Evolutionary conservation across 257 asterid species (phyloP).

Genomic region (Solanum pimpinellifolium): DNA sequence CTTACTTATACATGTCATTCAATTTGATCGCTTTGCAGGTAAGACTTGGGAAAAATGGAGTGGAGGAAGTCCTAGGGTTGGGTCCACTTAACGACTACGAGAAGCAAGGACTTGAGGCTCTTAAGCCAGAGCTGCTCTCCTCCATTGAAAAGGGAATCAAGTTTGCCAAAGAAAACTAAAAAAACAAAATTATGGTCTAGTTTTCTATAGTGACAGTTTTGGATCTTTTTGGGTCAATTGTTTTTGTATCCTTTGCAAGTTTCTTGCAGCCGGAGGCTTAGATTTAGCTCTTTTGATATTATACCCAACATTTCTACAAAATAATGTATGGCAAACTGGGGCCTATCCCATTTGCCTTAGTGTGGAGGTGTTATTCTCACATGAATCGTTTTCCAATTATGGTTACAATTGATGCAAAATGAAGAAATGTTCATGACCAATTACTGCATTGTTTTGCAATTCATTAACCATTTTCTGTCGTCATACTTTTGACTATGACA

Average conservation of each 20-base stretch:
- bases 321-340: not conserved
- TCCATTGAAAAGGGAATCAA: conserved; percentile 72
- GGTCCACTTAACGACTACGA: conserved; percentile 52
- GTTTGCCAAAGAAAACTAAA: conserved; percentile 32
- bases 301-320: not conserved
- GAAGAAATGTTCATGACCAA: not conserved
- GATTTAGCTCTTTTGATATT: not conserved
- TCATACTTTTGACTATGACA: not conserved
- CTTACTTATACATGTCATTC: not conserved
- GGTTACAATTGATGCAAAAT: not conserved
- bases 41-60: conserved; percentile 74
- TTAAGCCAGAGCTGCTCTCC: conserved; percentile 45
- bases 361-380: not conserved
- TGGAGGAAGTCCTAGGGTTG: conserved; percentile 63
- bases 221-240: not conserved
- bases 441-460: not conserved
- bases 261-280: not conserved
- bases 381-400: not conserved
- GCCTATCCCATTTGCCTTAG: not conserved
- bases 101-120: conserved; percentile 68
- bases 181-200: not conserved
- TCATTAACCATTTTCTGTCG: not conserved
- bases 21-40: conserved; percentile 26
- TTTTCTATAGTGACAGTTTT: conserved; percentile 9
- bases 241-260: not conserved